Percentiles rank a stretch among this genome's conserved stretches.
Conservation (phyloP, 1,284 basidiomycete species). For the Ustilago hordei region DNA sequence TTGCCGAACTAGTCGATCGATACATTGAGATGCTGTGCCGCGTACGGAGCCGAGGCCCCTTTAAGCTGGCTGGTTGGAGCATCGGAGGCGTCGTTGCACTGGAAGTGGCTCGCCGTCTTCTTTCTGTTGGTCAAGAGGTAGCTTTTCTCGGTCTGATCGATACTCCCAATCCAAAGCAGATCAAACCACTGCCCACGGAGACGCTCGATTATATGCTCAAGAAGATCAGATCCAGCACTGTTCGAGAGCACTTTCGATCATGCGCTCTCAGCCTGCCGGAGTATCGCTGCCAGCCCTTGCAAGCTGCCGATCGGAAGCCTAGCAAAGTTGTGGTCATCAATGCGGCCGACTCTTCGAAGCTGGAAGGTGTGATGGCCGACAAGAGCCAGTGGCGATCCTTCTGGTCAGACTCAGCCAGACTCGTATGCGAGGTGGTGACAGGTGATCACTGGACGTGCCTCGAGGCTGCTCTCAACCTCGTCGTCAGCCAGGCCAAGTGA, state of each 20-base stretch:
- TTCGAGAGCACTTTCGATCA: conserved; percentile 46
- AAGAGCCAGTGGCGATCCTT: conserved; percentile 32
- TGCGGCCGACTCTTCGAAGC: conserved; percentile 20
- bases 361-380: conserved; percentile 35
- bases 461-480: conserved; percentile 24
- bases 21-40: conserved; percentile 35
- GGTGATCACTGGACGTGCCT: conserved; percentile 49
- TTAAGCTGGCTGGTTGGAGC: conserved; percentile 48
- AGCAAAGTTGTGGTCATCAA: conserved; percentile 22
- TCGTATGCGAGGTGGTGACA: conserved; percentile 16
- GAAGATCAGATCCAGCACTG: conserved; percentile 24
- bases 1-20: conserved; percentile 37
- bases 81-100: conserved; percentile 51
- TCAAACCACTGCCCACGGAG: conserved; percentile 33
- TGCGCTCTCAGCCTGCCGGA: conserved; percentile 41
- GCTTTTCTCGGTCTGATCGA: conserved; percentile 37
- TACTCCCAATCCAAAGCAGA: conserved; percentile 31
- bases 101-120: conserved; percentile 35
- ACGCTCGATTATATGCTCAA: conserved; percentile 42
- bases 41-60: conserved; percentile 33
- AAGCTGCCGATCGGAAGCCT: conserved; percentile 16
- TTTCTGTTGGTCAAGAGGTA: conserved; percentile 36
- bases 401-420: conserved; percentile 14
- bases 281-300: conserved; percentile 26
- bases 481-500: conserved; percentile 13